Evolutionary conservation across 495 filamentous ascomycete species (phyloP), one percentile per base, ranked within the genome.

Genomic region (Daldinia childiae): DNA sequence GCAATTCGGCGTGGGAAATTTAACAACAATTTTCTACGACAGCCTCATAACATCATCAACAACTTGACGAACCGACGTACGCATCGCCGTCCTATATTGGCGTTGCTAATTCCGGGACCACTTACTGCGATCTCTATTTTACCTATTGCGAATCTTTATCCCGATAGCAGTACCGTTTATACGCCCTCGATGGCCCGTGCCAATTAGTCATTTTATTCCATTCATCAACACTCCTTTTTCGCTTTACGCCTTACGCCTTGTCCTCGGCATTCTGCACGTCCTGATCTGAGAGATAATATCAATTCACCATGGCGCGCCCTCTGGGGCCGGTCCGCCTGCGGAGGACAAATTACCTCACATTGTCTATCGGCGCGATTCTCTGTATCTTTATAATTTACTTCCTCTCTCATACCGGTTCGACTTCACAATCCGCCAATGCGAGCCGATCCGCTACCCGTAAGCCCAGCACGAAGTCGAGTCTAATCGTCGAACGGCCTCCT

Each of bases 361-460:
- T 88, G 38, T 71, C 78, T 29, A 74, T 87, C 69, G 85, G 85
- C 61, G 79, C 75, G 30, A 79, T 80, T 30, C 78, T 88, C 17
- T 84, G 82, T 73, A 78, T 88, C 55, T 83, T 86, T 74, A 86
- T 87, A 66, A 74, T 87, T 43, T 82, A 83, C 77, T 86, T 88
- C 66, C 66, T 88, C 63, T 52, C 74, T 30, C 58, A 66, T 39
- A 63, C 50, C 14, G 66, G 61, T 41, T 79, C 81, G 29, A 79
- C 81, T 74, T 80, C 85, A 64, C 71, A 82, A 76, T 66, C 81
- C 59, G 82, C 87, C 73, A 80, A 85, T 71, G 89, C 90, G 30
- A 92, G 91, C 50, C 83, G 89, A 58, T 88, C 93, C 76, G 88
- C 88, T 65, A 87, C 94, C 73, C 95, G 92, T 14, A 93, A 93